phyloP scores from a whole-genome alignment of 352 stramenopile species.

The Phytophthora chlamydospora region DNA sequence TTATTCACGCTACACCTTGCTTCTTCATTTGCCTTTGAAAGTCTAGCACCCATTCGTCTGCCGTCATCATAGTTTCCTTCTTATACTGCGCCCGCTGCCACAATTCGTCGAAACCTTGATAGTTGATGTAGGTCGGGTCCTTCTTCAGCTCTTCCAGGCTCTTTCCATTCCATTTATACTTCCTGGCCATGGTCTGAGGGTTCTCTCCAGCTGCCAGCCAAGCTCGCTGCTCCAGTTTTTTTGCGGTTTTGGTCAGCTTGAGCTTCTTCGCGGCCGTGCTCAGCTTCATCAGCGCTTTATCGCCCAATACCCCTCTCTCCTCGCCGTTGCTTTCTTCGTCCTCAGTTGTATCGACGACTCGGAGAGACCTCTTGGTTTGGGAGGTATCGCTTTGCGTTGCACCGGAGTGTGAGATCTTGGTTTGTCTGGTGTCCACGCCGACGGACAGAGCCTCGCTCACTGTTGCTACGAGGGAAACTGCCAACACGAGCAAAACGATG shows the following conservation, averaged over 20 bases:
- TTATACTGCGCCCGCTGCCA: conserved; percentile 16
- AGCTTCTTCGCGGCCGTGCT: conserved; percentile 13
- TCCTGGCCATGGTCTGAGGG: neutral
- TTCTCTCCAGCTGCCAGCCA: conserved; percentile 5
- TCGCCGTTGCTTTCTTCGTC: conserved; percentile 5
- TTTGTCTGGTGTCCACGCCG: neutral
- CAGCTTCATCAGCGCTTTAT: neutral
- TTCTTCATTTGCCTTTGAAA: conserved; percentile 7
- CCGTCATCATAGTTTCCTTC: neutral
- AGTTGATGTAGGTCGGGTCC: conserved; percentile 4
- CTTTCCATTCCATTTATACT: conserved; percentile 9
- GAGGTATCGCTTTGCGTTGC: neutral
- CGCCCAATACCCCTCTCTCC: neutral
- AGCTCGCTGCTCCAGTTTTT: conserved; percentile 14
- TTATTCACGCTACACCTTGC: too few species aligned
- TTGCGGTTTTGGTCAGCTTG: neutral
- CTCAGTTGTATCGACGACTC: neutral
- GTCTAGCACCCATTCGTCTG: neutral
- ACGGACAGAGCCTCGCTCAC: neutral
- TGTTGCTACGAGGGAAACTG: neutral
- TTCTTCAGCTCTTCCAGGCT: neutral
- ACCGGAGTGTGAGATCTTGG: neutral
- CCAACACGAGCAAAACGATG: neutral
- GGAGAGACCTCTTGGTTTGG: neutral
- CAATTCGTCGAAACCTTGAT: conserved; percentile 14